These are phyloP conservation scores for Domatiomyces catenatus DNA, from an alignment of 2,329 filamentous ascomycete species.

Conservation along the genomic window DNA sequence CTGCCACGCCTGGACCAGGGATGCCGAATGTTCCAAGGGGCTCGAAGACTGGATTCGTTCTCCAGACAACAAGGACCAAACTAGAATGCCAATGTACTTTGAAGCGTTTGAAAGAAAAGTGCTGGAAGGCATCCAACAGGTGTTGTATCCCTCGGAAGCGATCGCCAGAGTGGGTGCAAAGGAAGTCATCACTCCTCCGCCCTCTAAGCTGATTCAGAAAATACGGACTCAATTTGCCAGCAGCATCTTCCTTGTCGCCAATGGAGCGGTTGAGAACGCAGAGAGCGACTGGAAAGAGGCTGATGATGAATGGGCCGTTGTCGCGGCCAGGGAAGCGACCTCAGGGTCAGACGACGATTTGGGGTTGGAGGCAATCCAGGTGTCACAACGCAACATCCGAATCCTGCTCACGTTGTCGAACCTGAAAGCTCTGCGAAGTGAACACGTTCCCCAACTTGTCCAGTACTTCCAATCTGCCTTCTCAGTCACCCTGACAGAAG, in stretches of 20 bases:
- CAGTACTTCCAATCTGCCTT: conserved; percentile 87
- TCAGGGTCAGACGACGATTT: conserved; percentile 16
- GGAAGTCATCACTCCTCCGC: conserved; percentile 71
- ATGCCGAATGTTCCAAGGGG: conserved; percentile 81
- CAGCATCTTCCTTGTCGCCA: conserved; percentile 83
- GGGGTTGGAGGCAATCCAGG: conserved; percentile 28
- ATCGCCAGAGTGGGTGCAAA: conserved; percentile 56
- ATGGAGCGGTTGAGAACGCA: conserved; percentile 93
- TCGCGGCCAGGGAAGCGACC: conserved; percentile 20
- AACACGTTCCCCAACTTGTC: conserved; percentile 77
- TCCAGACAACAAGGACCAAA: conserved; percentile 68
- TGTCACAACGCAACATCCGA: conserved; percentile 59
- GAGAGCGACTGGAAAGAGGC: conserved; percentile 57
- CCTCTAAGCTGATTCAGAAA: conserved; percentile 75
- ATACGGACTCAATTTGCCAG: conserved; percentile 85
- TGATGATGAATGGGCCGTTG: conserved; percentile 37
- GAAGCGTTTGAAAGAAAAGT: conserved; percentile 70
- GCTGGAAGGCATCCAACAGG: conserved; percentile 79
- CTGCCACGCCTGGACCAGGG: conserved; percentile 81
- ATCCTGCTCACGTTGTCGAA: conserved; percentile 92
- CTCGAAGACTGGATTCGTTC: conserved; percentile 88
- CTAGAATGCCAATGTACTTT: conserved; percentile 78
- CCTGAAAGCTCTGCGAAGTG: conserved; percentile 63
- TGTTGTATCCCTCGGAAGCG: conserved; percentile 80
- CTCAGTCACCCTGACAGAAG: conserved; percentile 83